Evolutionary conservation across 371 early-diverging fungal species (phyloP), one percentile per base, ranked within the genome.

Genomic region (Mucor saturninus): DNA sequence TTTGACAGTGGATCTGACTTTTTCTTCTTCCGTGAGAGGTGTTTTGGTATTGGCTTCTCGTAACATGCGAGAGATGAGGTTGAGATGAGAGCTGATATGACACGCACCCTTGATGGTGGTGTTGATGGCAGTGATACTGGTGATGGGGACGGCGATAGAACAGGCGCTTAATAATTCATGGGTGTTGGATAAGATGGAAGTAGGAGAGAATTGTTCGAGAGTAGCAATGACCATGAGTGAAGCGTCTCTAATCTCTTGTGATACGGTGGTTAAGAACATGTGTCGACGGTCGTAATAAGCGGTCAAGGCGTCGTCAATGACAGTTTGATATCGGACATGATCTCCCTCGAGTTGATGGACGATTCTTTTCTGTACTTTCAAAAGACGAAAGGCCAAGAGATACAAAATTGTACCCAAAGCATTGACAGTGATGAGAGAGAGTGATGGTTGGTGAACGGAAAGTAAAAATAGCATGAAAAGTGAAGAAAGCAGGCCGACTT

Each of bases 111-210:
- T 74, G 61, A 79, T 73, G 15, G 74, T 74, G 2, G 77, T 76
- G 3, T 67, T 70, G 28, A 82, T 79, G 5, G 84, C 83, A 0
- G 76, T 71, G 0, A 80, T 76, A 42, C 81, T 82, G 4, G 83
- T 69, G 14, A 82, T 82, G 0, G 85, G 85, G 7, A 83, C 74
- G 1, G 83, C 74, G 7, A 85, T 80, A 1, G 81, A 82, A 57
- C 85, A 85, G 15, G 85, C 78, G 11, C 83, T 75, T 26, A 85
- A 54, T 8, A 79, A 51, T 59, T 83, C 85, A 42, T 82, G 79
- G 0, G 77, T 71, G 49, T 79, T 69, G 2, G 74, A 45, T 13
- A 79, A 61, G 29, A 85, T 73, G 8, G 69, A 71, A 0, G 71
- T 48, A 1, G 83, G 83, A 2, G 83, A 71, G 49, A 79, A 77